Evolutionary conservation across 163 green algal species (phyloP).

Genomic region (Coccomyxa subellipsoidea): DNA sequence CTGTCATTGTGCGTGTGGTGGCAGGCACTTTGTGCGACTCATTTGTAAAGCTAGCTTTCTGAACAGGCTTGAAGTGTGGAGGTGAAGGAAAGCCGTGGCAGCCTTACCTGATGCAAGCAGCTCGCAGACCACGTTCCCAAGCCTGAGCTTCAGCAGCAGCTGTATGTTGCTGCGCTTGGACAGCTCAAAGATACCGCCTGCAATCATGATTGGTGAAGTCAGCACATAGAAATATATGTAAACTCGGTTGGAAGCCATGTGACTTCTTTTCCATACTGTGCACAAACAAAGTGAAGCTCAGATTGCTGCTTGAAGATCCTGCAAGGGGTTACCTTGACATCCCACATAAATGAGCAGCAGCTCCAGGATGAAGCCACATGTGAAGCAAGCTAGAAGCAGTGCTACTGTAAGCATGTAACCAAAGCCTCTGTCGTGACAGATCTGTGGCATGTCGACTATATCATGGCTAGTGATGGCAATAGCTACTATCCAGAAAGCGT

Average conservation of each 20-base stretch:
- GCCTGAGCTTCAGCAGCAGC: constrained; percentile 9
- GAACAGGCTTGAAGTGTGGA: no score
- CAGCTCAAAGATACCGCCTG: constrained; percentile 11
- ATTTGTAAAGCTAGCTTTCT: no score
- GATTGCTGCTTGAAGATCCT: background rate
- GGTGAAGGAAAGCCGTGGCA: no score
- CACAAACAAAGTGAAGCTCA: background rate
- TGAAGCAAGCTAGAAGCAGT: constrained; percentile 20
- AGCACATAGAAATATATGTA: no score
- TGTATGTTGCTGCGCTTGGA: constrained; percentile 19
- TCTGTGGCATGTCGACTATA: constrained; percentile 24
- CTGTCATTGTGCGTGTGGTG: no score
- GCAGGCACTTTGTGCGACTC: no score
- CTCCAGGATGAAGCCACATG: constrained; percentile 21
- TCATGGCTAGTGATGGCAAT: constrained; percentile 15
- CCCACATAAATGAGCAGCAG: constrained; percentile 20
- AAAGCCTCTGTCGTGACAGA: constrained; percentile 9
- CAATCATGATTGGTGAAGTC: background rate
- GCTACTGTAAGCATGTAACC: constrained; percentile 25
- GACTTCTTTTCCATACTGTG: background rate
- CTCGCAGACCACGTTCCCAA: constrained; percentile 14
- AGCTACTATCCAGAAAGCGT: constrained; percentile 17
- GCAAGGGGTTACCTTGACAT: constrained; percentile 16
- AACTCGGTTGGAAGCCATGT: no score
- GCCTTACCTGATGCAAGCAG: background rate